Evolutionary conservation across 441 rosid species (phyloP).

Genomic region (Croton setiger): DNA sequence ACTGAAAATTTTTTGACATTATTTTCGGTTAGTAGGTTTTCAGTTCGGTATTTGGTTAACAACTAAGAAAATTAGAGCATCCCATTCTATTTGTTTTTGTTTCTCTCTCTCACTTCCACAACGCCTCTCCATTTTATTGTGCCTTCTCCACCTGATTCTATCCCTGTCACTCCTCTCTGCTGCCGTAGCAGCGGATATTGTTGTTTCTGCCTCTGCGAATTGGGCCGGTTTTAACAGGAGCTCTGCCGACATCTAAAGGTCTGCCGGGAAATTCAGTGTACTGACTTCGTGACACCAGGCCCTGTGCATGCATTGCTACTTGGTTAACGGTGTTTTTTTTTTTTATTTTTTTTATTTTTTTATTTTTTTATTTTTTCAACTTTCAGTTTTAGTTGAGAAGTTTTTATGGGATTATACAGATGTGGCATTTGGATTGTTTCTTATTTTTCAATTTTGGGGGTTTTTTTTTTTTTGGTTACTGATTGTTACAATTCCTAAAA

Average conservation of each 20-base stretch:
- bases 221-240: conserved; percentile 27
- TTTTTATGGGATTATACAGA: conserved; percentile 22
- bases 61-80: too few relatives aligned
- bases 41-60: too few relatives aligned
- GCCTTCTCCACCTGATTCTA: conserved; percentile 32
- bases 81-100: too few relatives aligned
- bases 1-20: too few relatives aligned
- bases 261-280: conserved; percentile 35
- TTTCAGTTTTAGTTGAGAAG: neutral
- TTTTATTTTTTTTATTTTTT: neutral
- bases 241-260: conserved; percentile 42
- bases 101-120: neutral
- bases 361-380: neutral
- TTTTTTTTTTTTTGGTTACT: conserved; percentile 2
- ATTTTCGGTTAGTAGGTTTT: too few relatives aligned
- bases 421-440: neutral
- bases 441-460: neutral
- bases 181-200: conserved; percentile 31
- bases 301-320: conserved; percentile 50
- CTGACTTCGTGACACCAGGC: conserved; percentile 46
- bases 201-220: conserved; percentile 42
- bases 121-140: conserved; percentile 24
- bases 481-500: neutral
- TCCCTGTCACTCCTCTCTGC: conserved; percentile 34
- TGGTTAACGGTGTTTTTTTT: neutral